Conservation (phyloP, 1,284 basidiomycete genomes). For the Mixia osmundae region DNA sequence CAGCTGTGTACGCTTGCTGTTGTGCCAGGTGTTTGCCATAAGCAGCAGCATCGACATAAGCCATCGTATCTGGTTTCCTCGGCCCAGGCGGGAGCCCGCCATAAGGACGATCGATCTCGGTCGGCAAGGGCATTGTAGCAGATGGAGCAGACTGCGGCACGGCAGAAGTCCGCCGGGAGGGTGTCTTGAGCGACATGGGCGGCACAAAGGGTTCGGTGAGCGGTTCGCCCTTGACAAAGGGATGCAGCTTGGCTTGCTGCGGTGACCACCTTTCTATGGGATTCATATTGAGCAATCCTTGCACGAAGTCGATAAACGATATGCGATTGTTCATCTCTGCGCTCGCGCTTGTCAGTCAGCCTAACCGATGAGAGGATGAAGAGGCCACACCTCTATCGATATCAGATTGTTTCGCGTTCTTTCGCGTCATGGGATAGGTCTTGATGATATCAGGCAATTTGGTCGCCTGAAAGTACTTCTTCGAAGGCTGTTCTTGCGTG, state of each 20-base stretch:
- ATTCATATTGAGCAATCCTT: slow-evolving; percentile 78
- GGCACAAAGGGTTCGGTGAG: slow-evolving; percentile 22
- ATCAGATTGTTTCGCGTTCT: slow-evolving; percentile 57
- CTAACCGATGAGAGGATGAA: not conserved
- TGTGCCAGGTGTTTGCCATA: slow-evolving; percentile 87
- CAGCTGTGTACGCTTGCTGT: slow-evolving; percentile 63
- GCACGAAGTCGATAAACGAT: slow-evolving; percentile 93
- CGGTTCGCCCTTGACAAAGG: slow-evolving; percentile 84
- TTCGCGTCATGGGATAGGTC: slow-evolving; percentile 64
- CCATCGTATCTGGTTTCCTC: slow-evolving; percentile 41
- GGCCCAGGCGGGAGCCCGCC: slow-evolving; percentile 58
- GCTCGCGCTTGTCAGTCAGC: not conserved
- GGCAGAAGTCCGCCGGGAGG: too few relatives aligned
- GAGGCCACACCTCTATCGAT: slow-evolving; percentile 57
- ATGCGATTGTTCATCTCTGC: slow-evolving; percentile 76
- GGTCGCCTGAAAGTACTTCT: slow-evolving; percentile 93
- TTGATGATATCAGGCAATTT: slow-evolving; percentile 88
- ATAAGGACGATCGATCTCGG: slow-evolving; percentile 66
- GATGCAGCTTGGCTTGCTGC: slow-evolving; percentile 82
- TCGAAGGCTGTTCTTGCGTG: slow-evolving; percentile 84
- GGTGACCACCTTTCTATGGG: slow-evolving; percentile 92
- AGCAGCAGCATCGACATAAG: slow-evolving; percentile 72
- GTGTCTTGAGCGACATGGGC: slow-evolving; percentile 6
- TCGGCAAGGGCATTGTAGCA: slow-evolving; percentile 13
- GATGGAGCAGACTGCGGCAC: slow-evolving; percentile 13